A percentile compares a stretch with the other conserved stretches of the same genome.
These are phyloP conservation scores for Cenchrus fungigraminus DNA, from an alignment of 176 grass and related monocot species.

Conservation along the genomic window DNA sequence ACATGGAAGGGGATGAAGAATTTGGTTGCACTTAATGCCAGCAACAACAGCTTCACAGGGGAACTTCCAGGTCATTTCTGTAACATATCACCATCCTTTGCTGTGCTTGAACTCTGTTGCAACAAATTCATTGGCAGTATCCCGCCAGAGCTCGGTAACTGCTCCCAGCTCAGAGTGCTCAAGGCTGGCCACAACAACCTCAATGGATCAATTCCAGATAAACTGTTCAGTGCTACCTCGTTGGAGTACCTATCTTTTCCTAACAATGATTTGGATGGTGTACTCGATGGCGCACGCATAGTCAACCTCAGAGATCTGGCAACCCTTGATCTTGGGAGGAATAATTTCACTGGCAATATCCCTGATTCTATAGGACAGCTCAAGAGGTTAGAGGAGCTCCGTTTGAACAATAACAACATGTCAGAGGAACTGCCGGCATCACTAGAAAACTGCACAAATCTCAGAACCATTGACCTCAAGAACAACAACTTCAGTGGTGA, in stretches of 20 bases:
- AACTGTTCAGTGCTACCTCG: slow-evolving; percentile 30
- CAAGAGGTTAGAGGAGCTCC: slow-evolving; percentile 28
- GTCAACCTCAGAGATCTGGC: slow-evolving; percentile 10
- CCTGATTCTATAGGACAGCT: slow-evolving; percentile 43
- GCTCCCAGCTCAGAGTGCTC: slow-evolving; percentile 40
- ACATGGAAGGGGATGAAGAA: slow-evolving; percentile 35
- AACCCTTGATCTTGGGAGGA: slow-evolving; percentile 32
- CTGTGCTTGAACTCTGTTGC: slow-evolving; percentile 36
- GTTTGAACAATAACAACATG: slow-evolving; percentile 27
- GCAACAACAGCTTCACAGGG: slow-evolving; percentile 52
- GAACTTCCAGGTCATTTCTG: slow-evolving; percentile 27
- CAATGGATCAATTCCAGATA: slow-evolving; percentile 30
- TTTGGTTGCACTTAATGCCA: slow-evolving; percentile 32
- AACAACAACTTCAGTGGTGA: slow-evolving; percentile 20
- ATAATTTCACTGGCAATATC: neutral
- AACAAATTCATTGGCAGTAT: slow-evolving; percentile 35
- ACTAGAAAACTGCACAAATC: slow-evolving; percentile 28
- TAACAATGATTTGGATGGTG: slow-evolving; percentile 15
- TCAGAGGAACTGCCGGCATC: slow-evolving; percentile 34
- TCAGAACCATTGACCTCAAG: slow-evolving; percentile 25
- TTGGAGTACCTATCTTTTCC: slow-evolving; percentile 34
- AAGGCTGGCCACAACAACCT: slow-evolving; percentile 40
- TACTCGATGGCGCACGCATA: neutral
- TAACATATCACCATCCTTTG: neutral
- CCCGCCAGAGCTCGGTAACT: neutral